phyloP scores from a whole-genome alignment of 1,284 basidiomycete genomes.

The Psilocybe mexicana region DNA sequence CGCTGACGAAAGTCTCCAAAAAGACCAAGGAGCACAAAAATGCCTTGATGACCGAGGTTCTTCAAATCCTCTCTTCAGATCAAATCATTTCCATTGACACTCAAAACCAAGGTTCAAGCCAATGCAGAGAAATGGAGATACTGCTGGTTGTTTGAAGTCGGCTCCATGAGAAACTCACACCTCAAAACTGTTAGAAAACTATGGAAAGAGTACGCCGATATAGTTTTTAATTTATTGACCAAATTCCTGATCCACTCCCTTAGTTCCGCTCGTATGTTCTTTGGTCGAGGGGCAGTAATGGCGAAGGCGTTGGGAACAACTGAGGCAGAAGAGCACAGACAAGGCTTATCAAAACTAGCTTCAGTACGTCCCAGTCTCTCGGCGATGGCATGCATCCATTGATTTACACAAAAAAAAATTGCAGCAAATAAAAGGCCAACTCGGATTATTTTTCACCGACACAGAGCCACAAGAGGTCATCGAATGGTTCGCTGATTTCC shows the following conservation, averaged over 20 bases:
- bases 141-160: constrained; percentile 94
- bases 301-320: constrained; percentile 93
- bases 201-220: constrained; percentile 82
- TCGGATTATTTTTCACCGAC: constrained; percentile 92
- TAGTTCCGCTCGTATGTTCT: constrained; percentile 89
- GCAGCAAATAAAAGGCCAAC: constrained; percentile 90
- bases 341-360: constrained; percentile 80
- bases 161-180: constrained; percentile 93
- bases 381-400: not conserved
- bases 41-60: constrained; percentile 79
- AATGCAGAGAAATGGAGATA: constrained; percentile 88
- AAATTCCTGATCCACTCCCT: not conserved
- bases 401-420: constrained; percentile 12
- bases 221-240: constrained; percentile 11
- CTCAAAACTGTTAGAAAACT: constrained; percentile 91
- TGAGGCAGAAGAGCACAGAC: constrained; percentile 83
- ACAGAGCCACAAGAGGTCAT: constrained; percentile 85
- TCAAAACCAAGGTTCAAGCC: constrained; percentile 62
- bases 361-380: constrained; percentile 52
- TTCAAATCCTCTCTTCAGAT: constrained; percentile 24
- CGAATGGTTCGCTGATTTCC: constrained; percentile 94
- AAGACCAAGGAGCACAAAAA: constrained; percentile 87
- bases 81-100: constrained; percentile 4
- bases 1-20: constrained; percentile 77
- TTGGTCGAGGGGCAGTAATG: constrained; percentile 92